Conservation (phyloP, 169 alveolate species). For the Plasmodium berghei region DNA sequence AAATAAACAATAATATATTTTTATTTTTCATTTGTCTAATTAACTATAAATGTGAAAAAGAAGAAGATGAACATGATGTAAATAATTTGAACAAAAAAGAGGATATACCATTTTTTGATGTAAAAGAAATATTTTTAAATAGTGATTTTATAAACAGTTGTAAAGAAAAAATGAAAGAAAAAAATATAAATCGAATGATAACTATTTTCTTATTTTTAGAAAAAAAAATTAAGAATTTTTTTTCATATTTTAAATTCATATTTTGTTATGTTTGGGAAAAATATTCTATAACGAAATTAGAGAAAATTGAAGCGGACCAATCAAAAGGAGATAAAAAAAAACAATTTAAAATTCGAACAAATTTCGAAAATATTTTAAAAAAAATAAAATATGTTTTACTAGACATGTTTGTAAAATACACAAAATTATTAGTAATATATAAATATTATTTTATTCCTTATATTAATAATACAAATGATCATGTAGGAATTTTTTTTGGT, state of each 20-base stretch:
- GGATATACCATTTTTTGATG: neutral
- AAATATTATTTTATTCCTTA: conserved; percentile 11
- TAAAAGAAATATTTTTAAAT: neutral
- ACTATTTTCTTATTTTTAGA: conserved; percentile 47
- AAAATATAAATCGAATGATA: conserved; percentile 47
- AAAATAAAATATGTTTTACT: conserved; percentile 40
- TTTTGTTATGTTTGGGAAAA: conserved; percentile 52
- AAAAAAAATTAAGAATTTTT: conserved; percentile 40
- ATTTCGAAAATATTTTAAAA: conserved; percentile 9
- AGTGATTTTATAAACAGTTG: conserved; percentile 13
- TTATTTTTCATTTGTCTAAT: conserved; percentile 39
- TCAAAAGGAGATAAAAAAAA: neutral
- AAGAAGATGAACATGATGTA: neutral
- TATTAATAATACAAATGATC: neutral
- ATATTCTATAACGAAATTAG: neutral
- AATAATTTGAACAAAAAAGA: neutral
- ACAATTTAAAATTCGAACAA: neutral
- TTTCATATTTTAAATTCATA: conserved; percentile 50
- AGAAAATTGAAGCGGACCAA: neutral
- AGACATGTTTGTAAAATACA: conserved; percentile 58
- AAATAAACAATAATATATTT: conserved; percentile 54
- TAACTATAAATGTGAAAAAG: neutral
- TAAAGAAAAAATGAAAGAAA: conserved; percentile 16
- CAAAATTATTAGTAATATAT: conserved; percentile 36
- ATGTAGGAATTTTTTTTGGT: neutral